Evolutionary conservation across 2,329 filamentous ascomycete species (phyloP), one percentile per base, ranked within the genome.

Genomic region (Penicillium sp.): DNA sequence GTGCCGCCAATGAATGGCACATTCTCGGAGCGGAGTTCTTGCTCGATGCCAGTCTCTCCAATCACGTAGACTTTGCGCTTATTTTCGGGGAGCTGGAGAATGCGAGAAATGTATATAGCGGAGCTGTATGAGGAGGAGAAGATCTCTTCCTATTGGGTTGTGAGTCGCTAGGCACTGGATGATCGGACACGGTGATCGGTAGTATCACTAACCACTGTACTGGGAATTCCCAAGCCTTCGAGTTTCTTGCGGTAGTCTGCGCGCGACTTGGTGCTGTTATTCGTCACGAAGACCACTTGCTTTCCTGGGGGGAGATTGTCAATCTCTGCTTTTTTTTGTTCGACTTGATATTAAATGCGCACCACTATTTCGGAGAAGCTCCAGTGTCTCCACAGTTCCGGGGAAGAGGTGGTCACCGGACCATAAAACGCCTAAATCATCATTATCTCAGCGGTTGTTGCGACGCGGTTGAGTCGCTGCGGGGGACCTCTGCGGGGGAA

Each of bases 231-330:
- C 71, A 97, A 82, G 51, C 78, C 78, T 44, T 88, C 85, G 57
- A 99, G 87, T 71, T 97, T 99, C 79, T 93, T 91, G 73, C 89
- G 88, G 77, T 99, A 99, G 72, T 97, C 91, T 47, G 84, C 80
- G 54, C 94, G 88, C 11, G 93, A 96, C 74, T 99, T 99, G 55
- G 94, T 97, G 69, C 91, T 97, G 79, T 99, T 99, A 79, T 99
- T 99, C 38, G 94, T 99, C 50, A 99, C 94, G 71, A 99, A 99
- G 52, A 99, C 87, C 33, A 94, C 83, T 71, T 88, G 88, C 76
- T 99, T 99, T 70, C 90, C 92, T 94, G 60, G 17, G 28, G 17
- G n/a, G n/a, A n/a, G n/a, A 5, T 22, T 14, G 17, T 59, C 22
- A 62, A 53, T 44, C 37, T 59, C 50, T 35, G 46, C 38, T 33